These are phyloP conservation scores for Fusarium luffae DNA, from an alignment of 2,329 filamentous ascomycete genomes.

Conservation along the genomic window DNA sequence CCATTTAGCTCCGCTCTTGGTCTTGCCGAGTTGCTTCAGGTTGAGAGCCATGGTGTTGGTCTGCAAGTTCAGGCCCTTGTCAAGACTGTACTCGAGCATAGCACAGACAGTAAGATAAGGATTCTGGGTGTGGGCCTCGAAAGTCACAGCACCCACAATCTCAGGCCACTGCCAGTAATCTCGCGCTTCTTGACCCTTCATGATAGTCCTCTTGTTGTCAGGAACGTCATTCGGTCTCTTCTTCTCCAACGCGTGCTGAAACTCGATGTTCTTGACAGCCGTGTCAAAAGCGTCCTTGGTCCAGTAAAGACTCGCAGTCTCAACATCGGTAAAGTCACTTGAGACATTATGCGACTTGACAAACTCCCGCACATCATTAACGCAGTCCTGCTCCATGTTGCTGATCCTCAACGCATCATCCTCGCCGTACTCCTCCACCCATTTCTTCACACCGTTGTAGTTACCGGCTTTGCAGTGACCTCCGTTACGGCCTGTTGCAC, in stretches of 20 bases:
- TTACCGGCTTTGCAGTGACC: conserved; percentile 21
- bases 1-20: conserved; percentile 7
- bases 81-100: conserved; percentile 16
- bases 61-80: conserved; percentile 20
- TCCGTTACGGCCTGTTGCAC: conserved; percentile 14
- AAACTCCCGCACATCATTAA: conserved; percentile 24
- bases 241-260: conserved; percentile 16
- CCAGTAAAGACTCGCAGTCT: conserved; percentile 25
- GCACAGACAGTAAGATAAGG: conserved; percentile 24
- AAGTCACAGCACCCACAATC: conserved; percentile 15
- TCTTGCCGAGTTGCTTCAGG: conserved; percentile 13
- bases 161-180: conserved; percentile 29
- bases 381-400: conserved; percentile 31
- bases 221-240: conserved; percentile 22
- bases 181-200: conserved; percentile 9
- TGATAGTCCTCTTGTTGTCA: conserved; percentile 22
- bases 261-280: conserved; percentile 15
- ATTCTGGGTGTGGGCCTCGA: conserved; percentile 28
- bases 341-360: conserved; percentile 25
- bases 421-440: conserved; percentile 22
- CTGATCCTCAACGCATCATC: conserved; percentile 20
- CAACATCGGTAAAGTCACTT: conserved; percentile 26
- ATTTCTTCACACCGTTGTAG: conserved; percentile 17
- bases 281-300: conserved; percentile 25
- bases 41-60: conserved; percentile 27